phyloP scores from a whole-genome alignment of 164 flowering plant species.

The Paratinospora sagittata region DNA sequence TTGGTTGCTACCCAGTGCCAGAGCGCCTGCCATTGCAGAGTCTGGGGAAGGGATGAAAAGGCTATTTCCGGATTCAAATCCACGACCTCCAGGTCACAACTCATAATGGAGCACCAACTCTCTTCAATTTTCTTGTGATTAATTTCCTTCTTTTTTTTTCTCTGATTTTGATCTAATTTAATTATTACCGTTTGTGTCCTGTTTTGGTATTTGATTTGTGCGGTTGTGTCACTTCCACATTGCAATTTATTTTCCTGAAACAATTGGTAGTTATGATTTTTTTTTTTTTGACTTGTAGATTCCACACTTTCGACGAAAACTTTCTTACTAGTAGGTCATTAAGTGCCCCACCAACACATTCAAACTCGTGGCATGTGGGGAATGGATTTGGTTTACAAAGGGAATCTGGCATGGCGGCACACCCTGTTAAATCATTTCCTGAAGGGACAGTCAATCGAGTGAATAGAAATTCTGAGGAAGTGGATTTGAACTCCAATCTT shows the following conservation, averaged over 20 bases:
- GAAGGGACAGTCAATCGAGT: constrained; percentile 29
- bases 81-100: too few relatives aligned
- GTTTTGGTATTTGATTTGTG: neutral
- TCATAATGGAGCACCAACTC: too few relatives aligned
- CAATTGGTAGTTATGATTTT: constrained; percentile 18
- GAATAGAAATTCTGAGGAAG: constrained; percentile 30
- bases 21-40: too few relatives aligned
- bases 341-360: constrained; percentile 26
- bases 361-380: constrained; percentile 27
- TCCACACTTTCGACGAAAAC: constrained; percentile 30
- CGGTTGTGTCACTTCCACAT: neutral
- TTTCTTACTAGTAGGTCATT: constrained; percentile 33
- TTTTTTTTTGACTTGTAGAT: constrained; percentile 34
- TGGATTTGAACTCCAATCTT: constrained; percentile 23
- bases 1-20: neutral
- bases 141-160: neutral
- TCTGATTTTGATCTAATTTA: neutral
- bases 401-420: constrained; percentile 23
- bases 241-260: constrained; percentile 2
- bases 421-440: constrained; percentile 22
- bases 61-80: neutral
- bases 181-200: neutral
- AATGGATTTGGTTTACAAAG: constrained; percentile 37
- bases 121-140: neutral
- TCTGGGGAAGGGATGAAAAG: neutral